Base-by-base conservation (phyloP, 257 asterid species). In the Fraxinus excelsior region DNA sequence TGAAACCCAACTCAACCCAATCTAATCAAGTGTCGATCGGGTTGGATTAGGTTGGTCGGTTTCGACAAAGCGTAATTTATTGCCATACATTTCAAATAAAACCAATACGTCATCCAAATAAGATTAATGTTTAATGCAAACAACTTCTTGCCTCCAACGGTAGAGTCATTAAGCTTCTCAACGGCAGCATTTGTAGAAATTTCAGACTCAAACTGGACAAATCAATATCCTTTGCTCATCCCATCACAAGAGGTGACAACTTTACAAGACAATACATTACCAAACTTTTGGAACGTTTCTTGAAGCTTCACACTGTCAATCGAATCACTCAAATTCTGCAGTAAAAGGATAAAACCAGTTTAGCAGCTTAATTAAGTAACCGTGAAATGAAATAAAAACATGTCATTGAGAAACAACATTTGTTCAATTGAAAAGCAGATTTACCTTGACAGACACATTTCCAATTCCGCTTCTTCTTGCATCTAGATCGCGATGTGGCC, bases 151-250 rank as follows among this genome's bases (percentile, higher is more conserved):
- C 88, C 86, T 60, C 77, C 92, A 67, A 68, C 77, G 18, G 44
- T 71, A 37, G 79, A 53, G 72, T 87, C 92, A 77, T 88, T 84
- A 78, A 88, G 87, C 72, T 81, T 74, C 75, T 81, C 90, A 81
- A 86, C 86, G 79, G 92, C 89, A 67, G 82, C 82, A 70, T 65
- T 79, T 23, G 89, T 89, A 60, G 87, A 85, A 71, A 65, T 73
- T 76, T 85, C 92, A 72, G 86, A 44, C 37, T 84, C 92, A 81
- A 86, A 86, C 77, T 88, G 92, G 78, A 86, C 89, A 86, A 88
- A 88, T 65, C 92, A 90, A 78, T 86, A 86, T 79, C 90, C 92
- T 84, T 77, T 86, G 85, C 92, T 88, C 84, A 83, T 86, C 67
- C 92, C 92, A 81, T 88, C 87, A 31, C 81, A 88, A 70, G 84